phyloP scores from a whole-genome alignment of 192 early-diverging fungal genomes.

The Backusella circina region DNA sequence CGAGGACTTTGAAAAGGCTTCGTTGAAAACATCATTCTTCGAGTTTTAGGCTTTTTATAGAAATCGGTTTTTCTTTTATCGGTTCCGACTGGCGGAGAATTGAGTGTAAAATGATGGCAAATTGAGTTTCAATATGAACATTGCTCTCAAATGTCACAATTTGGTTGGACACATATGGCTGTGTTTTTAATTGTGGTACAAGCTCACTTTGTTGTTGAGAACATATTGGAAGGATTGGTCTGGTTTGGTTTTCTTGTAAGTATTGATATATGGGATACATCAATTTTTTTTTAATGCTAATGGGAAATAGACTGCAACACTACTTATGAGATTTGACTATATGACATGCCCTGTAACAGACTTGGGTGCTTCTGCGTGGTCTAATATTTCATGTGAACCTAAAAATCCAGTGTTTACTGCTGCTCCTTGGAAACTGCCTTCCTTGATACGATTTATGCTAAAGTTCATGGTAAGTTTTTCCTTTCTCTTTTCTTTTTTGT shows the following conservation, averaged over 20 bases:
- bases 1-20: too few species aligned
- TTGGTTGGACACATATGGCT: slow-evolving; percentile 97
- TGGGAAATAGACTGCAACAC: slow-evolving; percentile 33
- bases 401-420: slow-evolving; percentile 53
- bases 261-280: neutral
- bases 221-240: slow-evolving; percentile 95
- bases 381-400: slow-evolving; percentile 45
- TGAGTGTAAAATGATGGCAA: too few species aligned
- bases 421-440: slow-evolving; percentile 27
- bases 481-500: neutral
- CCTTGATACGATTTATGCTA: neutral
- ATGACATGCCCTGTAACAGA: slow-evolving; percentile 60
- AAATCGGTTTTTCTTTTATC: slow-evolving; percentile 71
- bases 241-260: slow-evolving; percentile 91
- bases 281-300: neutral
- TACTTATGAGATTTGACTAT: slow-evolving; percentile 48
- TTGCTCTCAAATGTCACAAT: slow-evolving; percentile 94
- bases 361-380: slow-evolving; percentile 42
- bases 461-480: slow-evolving; percentile 13
- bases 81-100: too few species aligned
- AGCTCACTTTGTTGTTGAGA: slow-evolving; percentile 94
- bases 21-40: too few species aligned
- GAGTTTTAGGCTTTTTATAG: too few species aligned
- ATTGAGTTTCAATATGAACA: slow-evolving; percentile 89
- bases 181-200: slow-evolving; percentile 87